Base-by-base conservation (phyloP, 2,329 filamentous ascomycete genomes). In the Diaporthe eres region DNA sequence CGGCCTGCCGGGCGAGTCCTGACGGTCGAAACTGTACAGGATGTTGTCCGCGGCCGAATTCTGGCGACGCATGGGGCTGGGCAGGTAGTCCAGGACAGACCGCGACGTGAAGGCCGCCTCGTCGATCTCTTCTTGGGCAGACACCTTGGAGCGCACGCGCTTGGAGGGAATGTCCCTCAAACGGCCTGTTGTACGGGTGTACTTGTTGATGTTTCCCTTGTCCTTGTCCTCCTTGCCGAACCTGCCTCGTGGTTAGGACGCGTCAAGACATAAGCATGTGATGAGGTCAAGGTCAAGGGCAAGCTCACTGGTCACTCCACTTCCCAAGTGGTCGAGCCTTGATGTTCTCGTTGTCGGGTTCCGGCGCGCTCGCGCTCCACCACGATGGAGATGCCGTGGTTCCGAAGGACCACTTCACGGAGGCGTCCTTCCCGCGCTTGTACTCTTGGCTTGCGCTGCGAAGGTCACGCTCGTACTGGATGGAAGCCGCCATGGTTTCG, bases 1-100 rank as follows among this genome's bases (percentile, higher is more conserved):
- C 3, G 85, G 82, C 74, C 80, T 80, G 58, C 83, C 83, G 0
- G 86, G 86, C 8, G 83, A 84, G 63, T 85, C 83, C 25, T 77
- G 72, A 67, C 81, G 80, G 79, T 88, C 86, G 77, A 85, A 88
- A 79, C 83, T 86, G 78, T 87, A 88, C n/a, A 87, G 79, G 78
- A 85, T 79, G 55, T 83, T 81, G 76, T 85, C 85, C 53, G 81
- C 79, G 1, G 80, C 72, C n/a, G 77, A 74, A 58, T 78, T 78
- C 70, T 80, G 79, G 12, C 70, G 74, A n/a, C 74, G 75, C 51
- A 75, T 78, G 17, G 73, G 74, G 39, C 75, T 77, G 28, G 80
- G 81, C 4, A 82, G 79, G 58, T 82, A 78, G n/a, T 83, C 84
- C 74, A 82, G 79, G 61, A 86, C 78, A 8, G 85, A 85, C 47